These are phyloP conservation scores for Teratosphaeria zuluensis DNA, from an alignment of 2,329 filamentous ascomycete genomes.

Conservation along the genomic window DNA sequence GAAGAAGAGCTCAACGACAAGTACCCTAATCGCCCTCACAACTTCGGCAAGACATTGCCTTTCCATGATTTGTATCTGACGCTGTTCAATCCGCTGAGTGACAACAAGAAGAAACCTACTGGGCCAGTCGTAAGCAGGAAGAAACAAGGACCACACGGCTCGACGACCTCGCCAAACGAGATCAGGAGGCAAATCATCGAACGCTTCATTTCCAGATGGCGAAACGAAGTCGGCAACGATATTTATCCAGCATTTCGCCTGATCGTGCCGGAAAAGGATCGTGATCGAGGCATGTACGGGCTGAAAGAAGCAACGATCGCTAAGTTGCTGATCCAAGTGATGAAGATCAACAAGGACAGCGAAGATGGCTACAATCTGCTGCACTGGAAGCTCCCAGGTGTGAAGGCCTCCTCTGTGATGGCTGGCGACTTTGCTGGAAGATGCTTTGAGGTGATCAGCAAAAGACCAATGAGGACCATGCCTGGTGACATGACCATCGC, in stretches of 20 bases:
- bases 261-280: constrained; percentile 86
- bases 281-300: constrained; percentile 85
- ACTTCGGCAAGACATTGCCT: constrained; percentile 65
- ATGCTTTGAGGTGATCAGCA: constrained; percentile 78
- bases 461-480: constrained; percentile 64
- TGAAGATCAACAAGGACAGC: constrained; percentile 84
- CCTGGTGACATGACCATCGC: constrained; percentile 74
- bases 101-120: constrained; percentile 64
- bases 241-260: constrained; percentile 88
- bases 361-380: constrained; percentile 78
- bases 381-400: constrained; percentile 85
- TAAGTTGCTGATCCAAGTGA: constrained; percentile 80
- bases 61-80: constrained; percentile 70
- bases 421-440: constrained; percentile 88
- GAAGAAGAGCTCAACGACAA: constrained; percentile 43
- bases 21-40: constrained; percentile 74
- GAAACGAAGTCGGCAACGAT: constrained; percentile 78
- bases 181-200: constrained; percentile 72
- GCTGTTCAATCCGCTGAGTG: constrained; percentile 71
- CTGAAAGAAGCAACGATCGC: constrained; percentile 88
- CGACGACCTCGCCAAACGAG: constrained; percentile 53
- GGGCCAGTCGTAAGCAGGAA: constrained; percentile 44
- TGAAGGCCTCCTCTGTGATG: constrained; percentile 51
- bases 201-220: constrained; percentile 78
- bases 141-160: constrained; percentile 53